Evolutionary conservation across 345 rosid genomes (phyloP), one percentile per base, ranked within the genome.

Genomic region (Ricinus communis): DNA sequence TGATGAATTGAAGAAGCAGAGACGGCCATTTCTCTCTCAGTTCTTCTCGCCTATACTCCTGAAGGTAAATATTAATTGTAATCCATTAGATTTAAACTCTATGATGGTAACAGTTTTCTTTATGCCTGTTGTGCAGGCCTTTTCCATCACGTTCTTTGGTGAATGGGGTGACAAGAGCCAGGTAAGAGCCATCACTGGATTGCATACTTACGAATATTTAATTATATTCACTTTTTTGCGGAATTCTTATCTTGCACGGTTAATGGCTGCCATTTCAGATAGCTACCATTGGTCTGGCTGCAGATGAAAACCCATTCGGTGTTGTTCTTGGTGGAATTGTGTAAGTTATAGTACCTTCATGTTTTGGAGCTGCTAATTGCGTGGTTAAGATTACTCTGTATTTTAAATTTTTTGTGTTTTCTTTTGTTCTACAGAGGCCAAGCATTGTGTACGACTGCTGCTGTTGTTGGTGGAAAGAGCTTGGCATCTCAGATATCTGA

Each of bases 121-220:
- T 33, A 54, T 70, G 51, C 12, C 0, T 58, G 49, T 77, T 58
- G 12, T 75, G 76, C 92, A 94, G 96, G 98, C 98, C 40, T 94
- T 94, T 84, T 94, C 97, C 38, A 90, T 94, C 16, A 91, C 90
- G 13, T 94, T 94, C 83, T 91, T 94, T 74, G 98, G 98, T 46
- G 97, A 94, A 84, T 90, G 95, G 95, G 97, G 98, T 66, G 98
- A 91, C 84, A 94, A 87, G 84, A 94, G 98, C 79, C 98, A 90
- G 96, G 98, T 94, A 75, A 56, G 54, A 8, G 31, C 62, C 13
- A 27, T 38, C 36, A 18, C 2, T n/a, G 15, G 47, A 66, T 54
- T 59, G 54, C 46, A 65, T 67, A 51, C 43, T 6, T 70, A 24
- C 61, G 6, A 55, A 36, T 28, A 33, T 54, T 19, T 45, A 1